phyloP scores from a whole-genome alignment of 768 basidiomycete genomes.

The Mycena alexandri region DNA sequence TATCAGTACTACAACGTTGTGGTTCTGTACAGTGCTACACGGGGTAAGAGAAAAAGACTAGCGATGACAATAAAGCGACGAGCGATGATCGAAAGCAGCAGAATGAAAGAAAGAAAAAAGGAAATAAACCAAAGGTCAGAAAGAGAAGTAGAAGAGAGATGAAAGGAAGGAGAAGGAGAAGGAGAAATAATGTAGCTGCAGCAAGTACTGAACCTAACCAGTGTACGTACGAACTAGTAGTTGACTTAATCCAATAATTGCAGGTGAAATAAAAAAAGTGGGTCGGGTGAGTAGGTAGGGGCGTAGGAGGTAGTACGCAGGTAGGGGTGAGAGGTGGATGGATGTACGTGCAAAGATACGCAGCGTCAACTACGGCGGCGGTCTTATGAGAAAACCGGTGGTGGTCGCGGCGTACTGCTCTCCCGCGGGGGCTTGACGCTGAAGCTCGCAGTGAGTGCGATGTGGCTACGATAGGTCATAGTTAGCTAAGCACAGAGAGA shows the following conservation, averaged over 20 bases:
- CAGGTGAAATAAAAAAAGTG: conserved; percentile 18
- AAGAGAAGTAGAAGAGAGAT: conserved; percentile 2
- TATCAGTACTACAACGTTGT: conserved; percentile 40
- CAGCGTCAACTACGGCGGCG: conserved; percentile 5
- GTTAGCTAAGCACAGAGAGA: background rate
- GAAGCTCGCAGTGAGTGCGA: conserved; percentile 33
- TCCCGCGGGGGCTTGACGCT: conserved; percentile 36
- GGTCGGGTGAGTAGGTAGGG: conserved; percentile 18
- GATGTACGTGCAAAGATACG: background rate
- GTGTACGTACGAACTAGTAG: conserved; percentile 28
- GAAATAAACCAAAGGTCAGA: too few species aligned
- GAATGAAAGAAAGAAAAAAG: conserved; percentile 11
- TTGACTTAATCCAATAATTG: conserved; percentile 31
- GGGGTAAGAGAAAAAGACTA: conserved; percentile 31
- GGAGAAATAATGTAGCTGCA: conserved; percentile 29
- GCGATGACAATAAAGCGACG: conserved; percentile 39
- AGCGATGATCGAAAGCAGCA: conserved; percentile 36
- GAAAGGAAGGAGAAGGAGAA: background rate
- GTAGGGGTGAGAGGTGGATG: conserved; percentile 3
- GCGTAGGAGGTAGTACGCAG: conserved; percentile 17
- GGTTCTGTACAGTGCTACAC: conserved; percentile 40
- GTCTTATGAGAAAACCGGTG: conserved; percentile 34
- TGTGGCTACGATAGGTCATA: conserved; percentile 26
- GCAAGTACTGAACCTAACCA: conserved; percentile 34
- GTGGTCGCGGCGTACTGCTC: conserved; percentile 29